A percentile compares a stretch with the other conserved stretches of the same genome.
phyloP scores from a whole-genome alignment of 1,284 basidiomycete genomes.

The Cystobasidium pallidum region DNA sequence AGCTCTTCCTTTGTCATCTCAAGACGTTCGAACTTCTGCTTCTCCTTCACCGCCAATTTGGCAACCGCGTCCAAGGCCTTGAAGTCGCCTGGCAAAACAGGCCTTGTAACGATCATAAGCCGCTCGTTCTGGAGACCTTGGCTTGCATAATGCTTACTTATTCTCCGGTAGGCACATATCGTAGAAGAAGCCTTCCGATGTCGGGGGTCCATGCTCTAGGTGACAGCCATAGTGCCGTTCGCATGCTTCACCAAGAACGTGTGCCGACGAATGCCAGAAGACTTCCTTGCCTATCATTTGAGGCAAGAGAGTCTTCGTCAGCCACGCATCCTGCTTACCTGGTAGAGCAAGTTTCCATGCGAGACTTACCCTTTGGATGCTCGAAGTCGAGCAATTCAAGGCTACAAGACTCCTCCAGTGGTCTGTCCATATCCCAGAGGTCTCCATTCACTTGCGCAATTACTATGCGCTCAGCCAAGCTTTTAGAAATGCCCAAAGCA shows the following conservation, averaged over 20 bases:
- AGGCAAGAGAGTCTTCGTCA: not conserved
- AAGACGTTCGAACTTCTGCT: conserved; percentile 94
- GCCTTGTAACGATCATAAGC: conserved; percentile 58
- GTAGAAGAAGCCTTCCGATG: conserved; percentile 99
- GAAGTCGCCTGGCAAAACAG: conserved; percentile 80
- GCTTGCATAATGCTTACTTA: conserved; percentile 8
- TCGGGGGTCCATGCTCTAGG: conserved; percentile 94
- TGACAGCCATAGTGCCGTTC: conserved; percentile 98
- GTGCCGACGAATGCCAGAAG: conserved; percentile 99
- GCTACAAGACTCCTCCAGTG: conserved; percentile 78
- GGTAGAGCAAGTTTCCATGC: not conserved
- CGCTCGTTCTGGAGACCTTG: not conserved
- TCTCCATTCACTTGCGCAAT: conserved; percentile 89
- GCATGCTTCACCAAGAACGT: conserved; percentile 96
- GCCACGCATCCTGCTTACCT: no score
- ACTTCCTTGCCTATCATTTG: conserved; percentile 75
- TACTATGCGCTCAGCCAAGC: conserved; percentile 84
- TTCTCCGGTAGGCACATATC: conserved; percentile 71
- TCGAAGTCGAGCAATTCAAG: conserved; percentile 93
- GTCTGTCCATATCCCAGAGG: conserved; percentile 94
- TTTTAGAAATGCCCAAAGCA: conserved; percentile 83
- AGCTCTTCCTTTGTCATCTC: conserved; percentile 91
- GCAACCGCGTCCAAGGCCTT: conserved; percentile 84
- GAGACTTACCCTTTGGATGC: conserved; percentile 74
- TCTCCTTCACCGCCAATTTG: conserved; percentile 89